These are phyloP conservation scores for Fusarium sublunatum DNA, from an alignment of 2,329 filamentous ascomycete genomes.

Conservation along the genomic window DNA sequence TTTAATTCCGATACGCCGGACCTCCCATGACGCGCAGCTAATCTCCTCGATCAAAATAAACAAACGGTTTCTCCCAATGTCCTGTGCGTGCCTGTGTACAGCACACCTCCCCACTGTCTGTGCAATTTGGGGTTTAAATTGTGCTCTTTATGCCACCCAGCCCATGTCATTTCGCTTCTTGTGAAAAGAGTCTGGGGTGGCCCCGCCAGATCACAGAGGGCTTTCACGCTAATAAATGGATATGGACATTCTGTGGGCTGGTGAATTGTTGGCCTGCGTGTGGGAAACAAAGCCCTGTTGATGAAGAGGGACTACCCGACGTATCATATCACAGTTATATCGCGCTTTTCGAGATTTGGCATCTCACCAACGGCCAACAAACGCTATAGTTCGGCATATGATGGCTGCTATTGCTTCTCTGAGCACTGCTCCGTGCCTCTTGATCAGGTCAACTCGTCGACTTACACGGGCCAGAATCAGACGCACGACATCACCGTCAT, in stretches of 20 bases:
- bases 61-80: conserved; percentile 42
- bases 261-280: conserved; percentile 20
- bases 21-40: conserved; percentile 45
- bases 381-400: conserved; percentile 30
- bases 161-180: conserved; percentile 50
- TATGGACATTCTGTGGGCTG: conserved; percentile 18
- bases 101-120: conserved; percentile 42
- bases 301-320: conserved; percentile 18
- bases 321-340: conserved; percentile 42
- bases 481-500: conserved; percentile 21
- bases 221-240: conserved; percentile 18
- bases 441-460: conserved; percentile 27
- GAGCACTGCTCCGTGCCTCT: conserved; percentile 42
- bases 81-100: conserved; percentile 3
- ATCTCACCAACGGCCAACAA: conserved; percentile 37
- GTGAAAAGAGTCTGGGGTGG: conserved; percentile 45
- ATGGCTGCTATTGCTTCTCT: conserved; percentile 31
- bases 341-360: conserved; percentile 23
- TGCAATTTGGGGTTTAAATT: conserved; percentile 44
- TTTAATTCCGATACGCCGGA: conserved; percentile 36
- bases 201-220: conserved; percentile 38
- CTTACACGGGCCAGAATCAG: conserved; percentile 36
- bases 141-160: conserved; percentile 46
- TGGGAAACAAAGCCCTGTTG: conserved; percentile 31
- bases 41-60: conserved; percentile 49